Conservation (phyloP, 208 protist genomes). For the Acanthamoeba triangularis region DNA sequence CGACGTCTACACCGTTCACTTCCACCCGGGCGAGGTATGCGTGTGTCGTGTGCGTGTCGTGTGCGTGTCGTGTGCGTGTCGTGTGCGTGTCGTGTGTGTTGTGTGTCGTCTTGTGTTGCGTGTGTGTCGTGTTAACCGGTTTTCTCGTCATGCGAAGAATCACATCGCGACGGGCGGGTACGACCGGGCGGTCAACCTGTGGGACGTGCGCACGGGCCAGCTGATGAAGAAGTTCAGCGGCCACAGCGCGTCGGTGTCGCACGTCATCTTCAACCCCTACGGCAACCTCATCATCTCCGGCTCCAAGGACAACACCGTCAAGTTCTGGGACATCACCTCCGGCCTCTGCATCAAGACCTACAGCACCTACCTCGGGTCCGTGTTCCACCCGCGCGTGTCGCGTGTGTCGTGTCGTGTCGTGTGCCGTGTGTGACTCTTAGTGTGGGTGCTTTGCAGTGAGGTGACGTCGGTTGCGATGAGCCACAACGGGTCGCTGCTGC, state of each 20-base stretch:
- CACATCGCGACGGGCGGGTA: conserved; percentile 90
- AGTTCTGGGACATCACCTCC: conserved; percentile 91
- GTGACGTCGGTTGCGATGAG: conserved; percentile 87
- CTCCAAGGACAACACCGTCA: conserved; percentile 89
- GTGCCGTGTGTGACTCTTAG: background rate
- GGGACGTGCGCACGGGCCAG: conserved; percentile 85
- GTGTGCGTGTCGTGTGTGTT: background rate
- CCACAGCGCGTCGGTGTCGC: conserved; percentile 85
- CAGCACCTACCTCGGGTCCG: conserved; percentile 78
- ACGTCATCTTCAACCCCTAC: conserved; percentile 88
- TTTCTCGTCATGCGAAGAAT: conserved; percentile 29
- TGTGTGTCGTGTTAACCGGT: background rate
- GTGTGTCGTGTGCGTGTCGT: background rate
- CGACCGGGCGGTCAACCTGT: conserved; percentile 87
- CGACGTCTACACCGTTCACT: conserved; percentile 89
- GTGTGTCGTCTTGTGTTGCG: too few relatives aligned
- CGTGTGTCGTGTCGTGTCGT: background rate
- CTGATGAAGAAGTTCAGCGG: conserved; percentile 85
- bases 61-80: background rate
- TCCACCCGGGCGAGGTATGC: conserved; percentile 80
- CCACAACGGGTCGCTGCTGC: conserved; percentile 79
- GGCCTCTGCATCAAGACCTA: conserved; percentile 90
- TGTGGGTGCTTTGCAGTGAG: conserved; percentile 77
- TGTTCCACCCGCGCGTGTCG: background rate
- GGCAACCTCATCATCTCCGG: conserved; percentile 90